Percentiles rank a stretch among this genome's conserved stretches.
Evolutionary conservation across 768 basidiomycete species (phyloP).

Genomic region (Mycena olivaceomarginata): DNA sequence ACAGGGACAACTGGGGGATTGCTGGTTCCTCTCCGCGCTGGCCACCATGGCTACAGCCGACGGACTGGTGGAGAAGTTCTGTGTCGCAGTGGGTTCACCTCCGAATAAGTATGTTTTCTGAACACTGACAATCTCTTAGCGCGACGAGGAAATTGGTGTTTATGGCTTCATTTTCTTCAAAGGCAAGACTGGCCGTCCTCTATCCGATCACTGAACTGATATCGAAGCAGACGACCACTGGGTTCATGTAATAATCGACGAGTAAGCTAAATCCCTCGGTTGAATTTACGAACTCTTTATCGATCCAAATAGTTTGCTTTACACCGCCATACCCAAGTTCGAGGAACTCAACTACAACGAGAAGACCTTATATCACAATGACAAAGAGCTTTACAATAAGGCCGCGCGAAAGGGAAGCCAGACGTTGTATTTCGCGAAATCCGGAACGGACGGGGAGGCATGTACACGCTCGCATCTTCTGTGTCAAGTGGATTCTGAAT

Average conservation of each 20-base stretch:
- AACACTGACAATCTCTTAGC: slow-evolving; percentile 49
- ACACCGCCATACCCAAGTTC: slow-evolving; percentile 69
- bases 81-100: slow-evolving; percentile 62
- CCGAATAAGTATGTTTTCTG: neutral
- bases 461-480: neutral
- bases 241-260: slow-evolving; percentile 74
- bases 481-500: neutral
- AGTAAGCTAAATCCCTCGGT: slow-evolving; percentile 55
- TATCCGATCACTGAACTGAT: neutral
- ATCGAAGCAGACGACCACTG: slow-evolving; percentile 50
- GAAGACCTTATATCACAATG: slow-evolving; percentile 68
- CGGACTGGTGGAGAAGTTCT: slow-evolving; percentile 70
- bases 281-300: neutral
- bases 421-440: slow-evolving; percentile 69
- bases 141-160: slow-evolving; percentile 71
- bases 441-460: slow-evolving; percentile 65
- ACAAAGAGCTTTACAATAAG: slow-evolving; percentile 67
- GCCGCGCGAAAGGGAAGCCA: slow-evolving; percentile 67
- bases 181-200: slow-evolving; percentile 54
- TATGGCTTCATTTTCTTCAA: slow-evolving; percentile 77
- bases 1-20: slow-evolving; percentile 70
- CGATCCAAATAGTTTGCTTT: slow-evolving; percentile 62
- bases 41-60: slow-evolving; percentile 66
- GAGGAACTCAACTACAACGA: slow-evolving; percentile 65
- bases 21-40: slow-evolving; percentile 72